These are phyloP conservation scores for Handroanthus guayacan DNA, from an alignment of 257 asterid genomes.

Conservation along the genomic window DNA sequence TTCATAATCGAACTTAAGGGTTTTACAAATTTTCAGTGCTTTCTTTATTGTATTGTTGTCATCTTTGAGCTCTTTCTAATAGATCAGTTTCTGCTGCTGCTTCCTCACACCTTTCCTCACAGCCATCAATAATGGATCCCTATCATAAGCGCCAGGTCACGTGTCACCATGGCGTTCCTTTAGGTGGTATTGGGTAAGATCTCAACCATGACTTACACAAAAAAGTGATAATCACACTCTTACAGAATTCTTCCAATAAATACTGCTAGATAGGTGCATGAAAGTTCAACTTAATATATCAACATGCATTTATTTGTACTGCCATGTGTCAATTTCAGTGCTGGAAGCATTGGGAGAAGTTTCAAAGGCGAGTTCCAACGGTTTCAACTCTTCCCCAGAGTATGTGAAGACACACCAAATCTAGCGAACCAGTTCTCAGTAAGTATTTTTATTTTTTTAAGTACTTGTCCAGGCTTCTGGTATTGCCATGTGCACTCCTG, in stretches of 20 bases:
- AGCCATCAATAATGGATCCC: conserved; percentile 74
- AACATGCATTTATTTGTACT: background rate
- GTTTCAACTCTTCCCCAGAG: conserved; percentile 83
- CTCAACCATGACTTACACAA: conserved; percentile 7
- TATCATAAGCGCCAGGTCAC: conserved; percentile 62
- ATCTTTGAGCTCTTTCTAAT: background rate
- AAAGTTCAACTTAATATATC: background rate
- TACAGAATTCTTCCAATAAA: background rate
- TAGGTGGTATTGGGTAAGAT: conserved; percentile 85
- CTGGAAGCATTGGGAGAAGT: conserved; percentile 94
- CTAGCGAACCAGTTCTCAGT: conserved; percentile 84
- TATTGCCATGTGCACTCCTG: background rate
- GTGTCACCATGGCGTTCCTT: conserved; percentile 76
- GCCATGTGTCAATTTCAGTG: conserved; percentile 49
- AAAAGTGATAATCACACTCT: background rate
- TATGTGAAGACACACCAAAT: conserved; percentile 75
- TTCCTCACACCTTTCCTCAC: conserved; percentile 14
- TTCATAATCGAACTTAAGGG: too few species aligned
- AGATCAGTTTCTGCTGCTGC: background rate
- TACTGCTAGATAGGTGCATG: background rate
- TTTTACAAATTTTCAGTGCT: background rate
- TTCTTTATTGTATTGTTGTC: background rate
- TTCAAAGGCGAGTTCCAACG: conserved; percentile 86
- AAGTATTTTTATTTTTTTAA: conserved; percentile 40
- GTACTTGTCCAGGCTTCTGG: background rate